phyloP scores from a whole-genome alignment of 2,329 filamentous ascomycete genomes.

The Calycina herbarum region DNA sequence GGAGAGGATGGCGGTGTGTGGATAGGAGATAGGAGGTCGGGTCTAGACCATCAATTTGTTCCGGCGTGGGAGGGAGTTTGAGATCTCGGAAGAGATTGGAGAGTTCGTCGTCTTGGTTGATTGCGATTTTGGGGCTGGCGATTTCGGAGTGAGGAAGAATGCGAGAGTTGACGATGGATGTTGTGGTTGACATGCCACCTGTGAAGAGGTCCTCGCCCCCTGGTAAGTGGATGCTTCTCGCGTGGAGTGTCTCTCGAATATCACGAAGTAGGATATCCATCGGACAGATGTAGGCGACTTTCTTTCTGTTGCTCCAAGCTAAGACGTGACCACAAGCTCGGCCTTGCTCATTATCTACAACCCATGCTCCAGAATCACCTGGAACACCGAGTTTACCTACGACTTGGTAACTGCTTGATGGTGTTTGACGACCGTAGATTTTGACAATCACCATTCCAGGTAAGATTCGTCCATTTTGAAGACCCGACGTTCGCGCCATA shows the following conservation, averaged over 20 bases:
- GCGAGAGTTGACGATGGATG: not conserved
- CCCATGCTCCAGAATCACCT: conserved; percentile 91
- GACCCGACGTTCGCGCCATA: conserved; percentile 80
- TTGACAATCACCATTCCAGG: conserved; percentile 81
- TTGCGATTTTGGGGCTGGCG: not conserved
- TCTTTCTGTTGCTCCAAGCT: conserved; percentile 79
- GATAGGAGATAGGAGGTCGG: conserved; percentile 4
- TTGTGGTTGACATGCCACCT: not conserved
- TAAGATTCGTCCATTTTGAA: conserved; percentile 76
- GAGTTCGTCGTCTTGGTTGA: conserved; percentile 20
- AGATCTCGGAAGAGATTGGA: conserved; percentile 20
- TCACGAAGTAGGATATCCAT: conserved; percentile 90
- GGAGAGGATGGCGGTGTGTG: not conserved
- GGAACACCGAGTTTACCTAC: conserved; percentile 64
- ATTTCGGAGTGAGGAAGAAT: not conserved
- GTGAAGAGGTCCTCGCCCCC: conserved; percentile 47
- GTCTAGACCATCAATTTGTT: conserved; percentile 23
- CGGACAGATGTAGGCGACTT: conserved; percentile 86
- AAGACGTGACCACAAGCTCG: conserved; percentile 86
- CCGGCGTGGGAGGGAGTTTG: conserved; percentile 23
- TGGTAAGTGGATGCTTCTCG: conserved; percentile 69
- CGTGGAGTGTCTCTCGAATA: conserved; percentile 76
- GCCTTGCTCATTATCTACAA: conserved; percentile 77
- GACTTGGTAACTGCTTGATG: conserved; percentile 69
- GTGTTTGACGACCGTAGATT: conserved; percentile 79